Base-by-base conservation (phyloP, 257 asterid species). In the Nicotiana obtusifolia region DNA sequence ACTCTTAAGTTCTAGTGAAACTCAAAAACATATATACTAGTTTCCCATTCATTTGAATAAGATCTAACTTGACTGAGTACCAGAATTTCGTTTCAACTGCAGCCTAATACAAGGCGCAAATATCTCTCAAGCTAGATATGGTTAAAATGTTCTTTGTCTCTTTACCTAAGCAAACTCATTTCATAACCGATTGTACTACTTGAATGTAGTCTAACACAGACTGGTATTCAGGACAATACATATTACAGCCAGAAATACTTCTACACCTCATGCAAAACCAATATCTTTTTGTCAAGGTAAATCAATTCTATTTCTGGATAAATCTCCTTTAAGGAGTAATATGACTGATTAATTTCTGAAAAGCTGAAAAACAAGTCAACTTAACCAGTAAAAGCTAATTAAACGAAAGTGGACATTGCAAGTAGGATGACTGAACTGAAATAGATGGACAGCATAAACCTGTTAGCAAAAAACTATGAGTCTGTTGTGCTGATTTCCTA, bases 371-470 rank as follows among this genome's bases (percentile, higher is more conserved):
- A 35, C 77, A 37, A 68, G 26, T 26, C 28, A 37, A n/a, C n/a
- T 30, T 31, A 37, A 26, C 57, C 77, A 20, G 33, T 20, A 68
- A 68, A 68, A 37, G 31, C 56, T 68, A 67, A 31, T 24, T 66
- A 66, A 31, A 26, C 28, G 1, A 26, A 26, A 26, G 28, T 26
- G 26, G 24, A 66, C 56, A 37, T n/a, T 30, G 37, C 24, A 68
- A 68, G 65, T 88, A 91, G 78, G 82, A 92, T 66, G 84, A 89
- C 81, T 82, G 95, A 88, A 81, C 85, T 68, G 86, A 82, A 54
- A 69, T 78, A 90, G 86, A 92, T 71, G 86, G 87, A 92, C 60
- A 86, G 89, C 49, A 77, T 83, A 60, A 87, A 88, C 89, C 97
- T 92, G 90, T 64, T 26, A 81, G 31, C 37, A 68, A 68, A 68